Percentiles rank a stretch among this genome's conserved stretches.
Conservation (phyloP, 306 rosid species). For the Glycine latifolia region DNA sequence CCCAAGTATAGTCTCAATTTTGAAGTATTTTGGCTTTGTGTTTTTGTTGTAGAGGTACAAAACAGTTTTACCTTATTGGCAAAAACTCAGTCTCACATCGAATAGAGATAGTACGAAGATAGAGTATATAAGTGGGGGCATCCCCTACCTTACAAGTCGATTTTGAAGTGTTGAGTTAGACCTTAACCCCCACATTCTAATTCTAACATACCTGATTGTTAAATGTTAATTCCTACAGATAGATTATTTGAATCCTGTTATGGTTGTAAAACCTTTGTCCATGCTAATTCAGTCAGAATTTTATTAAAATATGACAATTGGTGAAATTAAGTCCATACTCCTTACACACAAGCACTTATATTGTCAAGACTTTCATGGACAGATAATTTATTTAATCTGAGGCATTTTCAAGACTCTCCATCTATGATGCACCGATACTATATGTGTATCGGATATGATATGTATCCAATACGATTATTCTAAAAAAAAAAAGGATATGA, state of each 20-base stretch:
- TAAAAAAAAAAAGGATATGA: too few species aligned
- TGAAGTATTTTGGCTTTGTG: slow-evolving; percentile 20
- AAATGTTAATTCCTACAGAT: slow-evolving; percentile 15
- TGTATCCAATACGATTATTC: too few species aligned
- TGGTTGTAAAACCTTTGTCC: slow-evolving; percentile 20
- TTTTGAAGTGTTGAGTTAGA: too few species aligned
- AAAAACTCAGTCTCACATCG: too few species aligned
- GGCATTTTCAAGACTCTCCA: slow-evolving; percentile 36
- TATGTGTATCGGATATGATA: too few species aligned
- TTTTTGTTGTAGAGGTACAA: slow-evolving; percentile 17
- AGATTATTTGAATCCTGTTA: slow-evolving; percentile 24
- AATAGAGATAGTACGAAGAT: too few species aligned
- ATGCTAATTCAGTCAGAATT: not conserved
- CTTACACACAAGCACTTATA: slow-evolving; percentile 26
- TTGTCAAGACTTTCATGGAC: slow-evolving; percentile 9
- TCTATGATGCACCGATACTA: not conserved
- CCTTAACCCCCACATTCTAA: not conserved
- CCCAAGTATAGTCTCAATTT: not conserved
- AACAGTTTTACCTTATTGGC: not conserved
- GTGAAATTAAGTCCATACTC: slow-evolving; percentile 11
- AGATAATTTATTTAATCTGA: slow-evolving; percentile 30
- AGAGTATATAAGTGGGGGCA: too few species aligned
- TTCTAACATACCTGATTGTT: not conserved
- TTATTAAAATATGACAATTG: slow-evolving; percentile 19
- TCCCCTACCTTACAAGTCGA: too few species aligned